Base-by-base conservation (phyloP, 2,329 filamentous ascomycete species). In the Alternaria sp. region DNA sequence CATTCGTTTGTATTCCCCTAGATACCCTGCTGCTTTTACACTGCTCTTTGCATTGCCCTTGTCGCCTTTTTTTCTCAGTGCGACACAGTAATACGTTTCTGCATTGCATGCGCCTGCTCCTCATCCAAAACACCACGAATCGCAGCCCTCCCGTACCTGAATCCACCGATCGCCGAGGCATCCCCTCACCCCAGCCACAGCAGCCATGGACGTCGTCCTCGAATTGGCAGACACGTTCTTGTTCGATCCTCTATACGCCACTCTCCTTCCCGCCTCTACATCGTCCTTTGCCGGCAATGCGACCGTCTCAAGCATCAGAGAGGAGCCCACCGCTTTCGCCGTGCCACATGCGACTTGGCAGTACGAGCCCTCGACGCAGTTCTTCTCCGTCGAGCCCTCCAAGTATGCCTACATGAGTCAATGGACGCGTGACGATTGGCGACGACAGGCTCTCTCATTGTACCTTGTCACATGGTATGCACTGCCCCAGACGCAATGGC, bases 161-260 rank as follows among this genome's bases (percentile, higher is more conserved):
- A 41, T 38, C 54, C 48, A 26, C 42, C 47, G 28, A 53, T 54
- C 61, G 46, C 61, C 63, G 46, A 54, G 53, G 54, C 34, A 34
- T 57, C 22, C 34, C 51, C 59, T 53, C 62, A 59, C 61, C 59
- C 41, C 57, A 59, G 39, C 61, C 47, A 30, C 60, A 61, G 32
- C 39, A 54, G 47, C 60, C 79, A 97, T 98, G 94, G 94, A 98
- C 84, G 88, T 97, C 81, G 88, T 95, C 46, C 90, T 97, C 67
- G 94, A 97, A 81, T 72, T 94, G 61, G 86, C 88, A 80, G 94
- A 98, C 81, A 92, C 89, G 71, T 92, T 90, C 74, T 73, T 94
- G 65, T 90, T 91, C 79, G 94, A 98, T 81, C 87, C 89, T 68
- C 70, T 91, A 59, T 97, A 96, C 77, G 89, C 93, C 51, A 84